Evolutionary conservation across 176 grass and related monocot species (phyloP), one percentile per base, ranked within the genome.

Genomic region (Triticum monococcum): DNA sequence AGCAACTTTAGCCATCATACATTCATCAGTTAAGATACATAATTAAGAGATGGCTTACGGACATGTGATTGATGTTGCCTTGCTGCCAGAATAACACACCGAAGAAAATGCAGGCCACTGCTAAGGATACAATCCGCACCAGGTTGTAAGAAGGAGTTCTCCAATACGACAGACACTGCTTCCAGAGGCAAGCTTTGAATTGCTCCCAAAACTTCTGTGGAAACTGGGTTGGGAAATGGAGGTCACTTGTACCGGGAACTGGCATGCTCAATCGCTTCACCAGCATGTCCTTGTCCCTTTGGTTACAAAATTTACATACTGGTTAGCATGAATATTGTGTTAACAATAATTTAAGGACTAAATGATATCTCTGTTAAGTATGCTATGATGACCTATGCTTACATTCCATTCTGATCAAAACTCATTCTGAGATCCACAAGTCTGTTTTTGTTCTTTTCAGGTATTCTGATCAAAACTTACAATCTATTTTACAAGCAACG

Each of bases 121-220:
- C n/a, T 61, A 84, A 79, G 48, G 88, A 92, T 14, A 84, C 24
- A 68, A 88, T 90, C 38, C 94, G 73, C 38, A 91, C 82, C 79
- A 88, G 68, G 46, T 93, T 93, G 61, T 96, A 96, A 36, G 88
- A 85, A 84, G 91, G 91, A 75, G 62, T 93, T 84, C 94, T 96
- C 94, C 94, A 96, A 68, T 96, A 86, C 10, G 89, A 96, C 64
- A 93, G 79, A 28, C 62, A 84, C 67, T 96, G 94, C 64, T 96
- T 96, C 94, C 94, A 96, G 22, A 96, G 70, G 38, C 89, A 96
- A 31, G 94, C 89, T 87, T 90, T 96, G 23, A 93, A 84, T 31
- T 93, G 94, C 54, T 80, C 91, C 86, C 72, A 60, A 69, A 82
- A 82, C 35, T 40, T 94, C 30, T 92, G 92, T 12, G 95, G 83